These are phyloP conservation scores for Trichosporon coremiiforme DNA, from an alignment of 1,284 basidiomycete genomes.

Conservation along the genomic window DNA sequence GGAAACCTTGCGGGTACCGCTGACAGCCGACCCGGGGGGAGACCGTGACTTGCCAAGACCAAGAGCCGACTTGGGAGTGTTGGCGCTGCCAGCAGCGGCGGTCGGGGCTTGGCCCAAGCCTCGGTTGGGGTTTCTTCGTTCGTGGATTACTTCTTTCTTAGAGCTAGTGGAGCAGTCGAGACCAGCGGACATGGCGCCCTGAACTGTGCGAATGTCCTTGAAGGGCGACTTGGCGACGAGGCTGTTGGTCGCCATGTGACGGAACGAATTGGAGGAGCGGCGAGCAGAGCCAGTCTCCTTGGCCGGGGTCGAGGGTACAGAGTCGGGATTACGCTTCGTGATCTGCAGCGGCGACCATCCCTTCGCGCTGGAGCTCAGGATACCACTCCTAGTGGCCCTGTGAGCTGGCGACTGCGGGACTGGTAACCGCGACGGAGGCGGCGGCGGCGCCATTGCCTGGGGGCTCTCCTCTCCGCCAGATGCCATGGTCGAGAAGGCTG, in stretches of 20 bases:
- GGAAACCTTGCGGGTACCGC: slow-evolving; percentile 47
- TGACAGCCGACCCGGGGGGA: slow-evolving; percentile 36
- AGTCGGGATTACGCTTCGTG: slow-evolving; percentile 44
- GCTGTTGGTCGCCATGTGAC: slow-evolving; percentile 74
- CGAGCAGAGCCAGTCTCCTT: slow-evolving; percentile 50
- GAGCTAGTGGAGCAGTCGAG: slow-evolving; percentile 35
- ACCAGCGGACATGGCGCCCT: slow-evolving; percentile 36
- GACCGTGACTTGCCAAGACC: slow-evolving; percentile 42
- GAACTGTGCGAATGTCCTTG: slow-evolving; percentile 59
- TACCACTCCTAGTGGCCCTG: slow-evolving; percentile 43
- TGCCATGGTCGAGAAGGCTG: slow-evolving; percentile 20
- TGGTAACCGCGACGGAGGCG: slow-evolving; percentile 15
- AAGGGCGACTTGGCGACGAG: slow-evolving; percentile 89
- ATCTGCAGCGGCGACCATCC: slow-evolving; percentile 58
- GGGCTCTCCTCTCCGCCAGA: slow-evolving; percentile 18
- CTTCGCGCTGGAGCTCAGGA: slow-evolving; percentile 54
- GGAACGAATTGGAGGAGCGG: slow-evolving; percentile 77
- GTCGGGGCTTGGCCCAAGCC: slow-evolving; percentile 41
- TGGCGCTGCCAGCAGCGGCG: slow-evolving; percentile 41
- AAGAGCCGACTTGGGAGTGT: slow-evolving; percentile 46
- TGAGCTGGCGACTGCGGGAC: slow-evolving; percentile 26
- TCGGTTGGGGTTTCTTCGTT: slow-evolving; percentile 38
- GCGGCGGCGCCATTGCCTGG: slow-evolving; percentile 18
- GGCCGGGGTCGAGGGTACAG: slow-evolving; percentile 13
- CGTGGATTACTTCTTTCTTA: slow-evolving; percentile 43